Conservation (phyloP, 129 eudicot species). For the Flaveria ramosissima region DNA sequence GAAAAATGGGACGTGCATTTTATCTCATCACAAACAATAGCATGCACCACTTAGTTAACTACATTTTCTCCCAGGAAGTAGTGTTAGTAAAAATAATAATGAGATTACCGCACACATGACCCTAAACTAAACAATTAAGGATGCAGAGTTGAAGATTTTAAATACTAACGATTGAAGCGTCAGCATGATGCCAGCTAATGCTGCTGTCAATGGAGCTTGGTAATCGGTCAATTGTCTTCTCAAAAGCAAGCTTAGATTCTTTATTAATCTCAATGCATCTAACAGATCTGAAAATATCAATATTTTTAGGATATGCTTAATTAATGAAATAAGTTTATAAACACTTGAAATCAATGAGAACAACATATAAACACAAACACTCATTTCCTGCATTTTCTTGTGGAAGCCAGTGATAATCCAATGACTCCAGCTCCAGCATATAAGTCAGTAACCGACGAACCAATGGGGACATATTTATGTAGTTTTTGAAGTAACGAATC, state of each 20-base stretch:
- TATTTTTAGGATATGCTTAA: slow-evolving; percentile 6
- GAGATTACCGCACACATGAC: slow-evolving; percentile 16
- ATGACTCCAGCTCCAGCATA: slow-evolving; percentile 99
- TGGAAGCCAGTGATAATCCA: slow-evolving; percentile 86
- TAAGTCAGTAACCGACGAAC: slow-evolving; percentile 90
- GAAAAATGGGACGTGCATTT: slow-evolving; percentile 1
- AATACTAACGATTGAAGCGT: slow-evolving; percentile 67
- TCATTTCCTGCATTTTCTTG: slow-evolving; percentile 82
- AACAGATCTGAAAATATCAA: slow-evolving; percentile 57
- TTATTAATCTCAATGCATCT: slow-evolving; percentile 92
- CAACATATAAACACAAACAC: slow-evolving; percentile 17
- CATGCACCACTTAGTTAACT: neutral
- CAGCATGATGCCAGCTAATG: slow-evolving; percentile 98
- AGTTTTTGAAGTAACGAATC: slow-evolving; percentile 85
- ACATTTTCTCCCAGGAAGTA: slow-evolving; percentile 12
- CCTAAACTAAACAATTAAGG: slow-evolving; percentile 16
- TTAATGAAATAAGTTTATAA: slow-evolving; percentile 5
- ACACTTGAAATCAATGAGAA: slow-evolving; percentile 14
- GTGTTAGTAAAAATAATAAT: slow-evolving; percentile 16
- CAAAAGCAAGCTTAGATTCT: slow-evolving; percentile 83
- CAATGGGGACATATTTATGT: slow-evolving; percentile 83
- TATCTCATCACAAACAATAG: slow-evolving; percentile 9
- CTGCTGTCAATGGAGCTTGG: slow-evolving; percentile 61
- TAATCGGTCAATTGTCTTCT: slow-evolving; percentile 83
- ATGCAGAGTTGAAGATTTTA: slow-evolving; percentile 17